Base-by-base conservation (phyloP, 164 flowering plant species). In the Tetrastigma voinierianum region DNA sequence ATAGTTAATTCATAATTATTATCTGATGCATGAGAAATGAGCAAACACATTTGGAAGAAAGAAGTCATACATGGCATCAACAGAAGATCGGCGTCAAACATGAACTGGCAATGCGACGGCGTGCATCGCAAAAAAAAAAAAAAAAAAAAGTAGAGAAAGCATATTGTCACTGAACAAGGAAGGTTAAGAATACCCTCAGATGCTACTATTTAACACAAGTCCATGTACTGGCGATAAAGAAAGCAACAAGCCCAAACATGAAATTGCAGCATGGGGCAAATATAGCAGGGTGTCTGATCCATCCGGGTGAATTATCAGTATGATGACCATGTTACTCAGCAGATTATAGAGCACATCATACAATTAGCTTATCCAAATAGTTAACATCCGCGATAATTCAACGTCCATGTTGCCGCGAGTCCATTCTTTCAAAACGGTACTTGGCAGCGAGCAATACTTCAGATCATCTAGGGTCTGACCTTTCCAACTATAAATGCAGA, bases 401-500 rank as follows among this genome's bases (percentile, higher is more conserved):
- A 71, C 83, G 72, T 95, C 98, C 70, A 96, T 77, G 74, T 96
- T 96, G 84, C 99, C 93, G 51, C 86, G 87, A 59, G 98, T 54
- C 90, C 96, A 78, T n/a, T 87, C 96, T 18, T 89, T 94, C 72
- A 84, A 78, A 21, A 81, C 96, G 43, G 74, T 65, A 71, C 67
- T 70, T 72, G 74, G 40, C 46, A 66, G 17, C 24, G 89, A 86
- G 62, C 81, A 73, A 69, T 76, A 68, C 82, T 84, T 70, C 57
- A 58, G 82, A 87, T 74, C n/a, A n/a, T 82, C 90, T 70, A 59
- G 90, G 59, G 72, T 56, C 81, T 72, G 96, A 91, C 80, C 85
- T 83, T 86, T 93, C 99, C 43, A 89, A 69, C 99, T 98, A n/a
- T 97, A 78, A 88, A 93, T 61, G 98, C 90, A 20, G 98, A 86